Conservation (phyloP, 2,329 filamentous ascomycete genomes). For the Monosporascus ibericus region DNA sequence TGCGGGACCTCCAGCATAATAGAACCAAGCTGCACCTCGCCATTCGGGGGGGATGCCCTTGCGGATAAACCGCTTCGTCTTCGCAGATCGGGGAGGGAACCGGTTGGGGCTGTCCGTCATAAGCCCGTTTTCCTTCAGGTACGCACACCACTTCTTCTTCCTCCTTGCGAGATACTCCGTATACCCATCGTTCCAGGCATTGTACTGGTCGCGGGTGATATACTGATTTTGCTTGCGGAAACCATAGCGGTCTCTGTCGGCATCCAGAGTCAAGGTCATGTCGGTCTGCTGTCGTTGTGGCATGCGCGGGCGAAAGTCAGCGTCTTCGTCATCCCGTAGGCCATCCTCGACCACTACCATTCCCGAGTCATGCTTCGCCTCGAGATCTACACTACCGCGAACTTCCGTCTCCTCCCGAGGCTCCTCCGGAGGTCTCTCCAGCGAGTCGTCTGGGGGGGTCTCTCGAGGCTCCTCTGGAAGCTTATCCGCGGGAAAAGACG, state of each 20-base stretch:
- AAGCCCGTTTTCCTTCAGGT: constrained; percentile 71
- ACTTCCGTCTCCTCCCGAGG: constrained; percentile 22
- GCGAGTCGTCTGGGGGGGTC: constrained; percentile 11
- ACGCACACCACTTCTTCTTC: constrained; percentile 72
- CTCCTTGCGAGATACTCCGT: constrained; percentile 68
- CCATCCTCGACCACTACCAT: constrained; percentile 34
- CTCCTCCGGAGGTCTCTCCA: constrained; percentile 4
- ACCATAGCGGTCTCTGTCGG: constrained; percentile 73
- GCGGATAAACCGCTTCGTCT: constrained; percentile 82
- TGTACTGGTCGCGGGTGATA: constrained; percentile 69
- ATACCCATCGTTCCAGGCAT: constrained; percentile 74
- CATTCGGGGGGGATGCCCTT: constrained; percentile 93
- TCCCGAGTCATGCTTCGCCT: constrained; percentile 43
- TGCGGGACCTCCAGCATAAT: constrained; percentile 82
- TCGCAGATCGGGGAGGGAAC: constrained; percentile 75
- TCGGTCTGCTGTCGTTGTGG: constrained; percentile 22
- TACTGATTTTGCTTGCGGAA: constrained; percentile 86
- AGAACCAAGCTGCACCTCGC: constrained; percentile 96
- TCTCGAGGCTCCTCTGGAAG: constrained; percentile 11
- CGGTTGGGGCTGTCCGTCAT: constrained; percentile 64
- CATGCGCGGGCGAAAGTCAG: constrained; percentile 8
- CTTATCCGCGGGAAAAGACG: constrained; percentile 27
- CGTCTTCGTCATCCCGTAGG: constrained; percentile 1
- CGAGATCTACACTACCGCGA: constrained; percentile 6
- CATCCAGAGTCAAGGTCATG: constrained; percentile 39